Base-by-base conservation (phyloP, 2,329 filamentous ascomycete species). In the Monilinia vaccinii-corymbosi region DNA sequence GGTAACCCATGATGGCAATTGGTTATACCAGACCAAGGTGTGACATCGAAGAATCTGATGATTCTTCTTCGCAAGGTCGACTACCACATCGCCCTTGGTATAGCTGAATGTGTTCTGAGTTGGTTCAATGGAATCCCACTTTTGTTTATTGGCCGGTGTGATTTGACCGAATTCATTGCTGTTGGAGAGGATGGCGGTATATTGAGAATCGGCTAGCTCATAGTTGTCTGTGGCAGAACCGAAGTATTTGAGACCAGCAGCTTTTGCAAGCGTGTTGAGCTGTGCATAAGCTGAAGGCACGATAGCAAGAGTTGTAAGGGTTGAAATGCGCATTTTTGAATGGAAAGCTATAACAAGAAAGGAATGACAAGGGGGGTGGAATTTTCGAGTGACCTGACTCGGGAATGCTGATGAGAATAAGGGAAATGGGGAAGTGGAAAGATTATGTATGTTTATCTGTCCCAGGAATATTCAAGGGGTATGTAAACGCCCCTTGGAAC, bases 101-200 rank as follows among this genome's bases (percentile, higher is more conserved):
- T 78, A 89, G 64, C 75, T 78, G 75, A 87, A 89, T 28, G 74
- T 70, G 38, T 76, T 78, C 40, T 79, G 78, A 25, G 71, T 70
- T 0, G 83, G 81, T 75, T 89, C 83, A 10, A 77, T 85, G 63
- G 78, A 76, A 61, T 83, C 76, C 84, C 84, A 89, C 76, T 83
- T 82, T 70, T 84, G 80, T 3, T 79, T 78, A 69, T 88, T 88
- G 52, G 80, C 82, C 0, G 84, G 82, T 0, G 85, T 87, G 31
- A 86, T 77, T 70, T 85, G 80, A 18, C 85, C 85, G 65, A 88
- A 88, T 67, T 86, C 81, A 47, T 74, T 73, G 9, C 68, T 73
- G 69, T 85, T 75, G 61, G 76, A 77, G 48, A 86, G 75, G 62
- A 86, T 81, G 23, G 74, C 70, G 23, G 78, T 73, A 70, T 88